phyloP scores from a whole-genome alignment of 805 yeast genomes.

The Candida awuae region DNA sequence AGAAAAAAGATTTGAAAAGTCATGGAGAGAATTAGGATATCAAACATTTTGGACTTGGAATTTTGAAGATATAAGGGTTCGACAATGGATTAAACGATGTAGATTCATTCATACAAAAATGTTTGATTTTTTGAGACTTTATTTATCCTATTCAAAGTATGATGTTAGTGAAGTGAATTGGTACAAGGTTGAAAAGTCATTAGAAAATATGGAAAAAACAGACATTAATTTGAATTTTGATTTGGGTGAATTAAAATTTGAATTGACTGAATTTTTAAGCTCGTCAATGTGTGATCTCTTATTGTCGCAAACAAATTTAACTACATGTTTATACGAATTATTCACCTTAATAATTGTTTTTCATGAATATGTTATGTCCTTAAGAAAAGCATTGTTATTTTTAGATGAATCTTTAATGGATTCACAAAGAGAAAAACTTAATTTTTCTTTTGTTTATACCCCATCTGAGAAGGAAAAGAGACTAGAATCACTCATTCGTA shows the following conservation, averaged over 20 bases:
- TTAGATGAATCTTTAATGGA: constrained; percentile 41
- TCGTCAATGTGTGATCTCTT: constrained; percentile 58
- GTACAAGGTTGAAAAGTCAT: constrained; percentile 29
- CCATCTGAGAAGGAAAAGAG: constrained; percentile 33
- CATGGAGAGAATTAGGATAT: constrained; percentile 65
- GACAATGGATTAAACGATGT: constrained; percentile 46
- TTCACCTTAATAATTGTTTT: constrained; percentile 41
- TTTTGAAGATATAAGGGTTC: constrained; percentile 35
- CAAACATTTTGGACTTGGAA: constrained; percentile 60
- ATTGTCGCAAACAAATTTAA: constrained; percentile 49
- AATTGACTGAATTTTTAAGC: constrained; percentile 51
- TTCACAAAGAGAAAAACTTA: constrained; percentile 30
- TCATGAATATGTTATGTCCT: constrained; percentile 41
- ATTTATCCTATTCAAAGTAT: constrained; percentile 46
- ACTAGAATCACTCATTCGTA: constrained; percentile 33
- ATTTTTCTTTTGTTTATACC: constrained; percentile 33
- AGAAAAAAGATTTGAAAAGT: constrained; percentile 48
- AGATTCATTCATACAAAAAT: constrained; percentile 51
- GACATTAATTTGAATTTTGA: constrained; percentile 12
- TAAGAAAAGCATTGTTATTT: constrained; percentile 46
- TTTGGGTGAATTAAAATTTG: constrained; percentile 37
- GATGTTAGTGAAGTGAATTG: constrained; percentile 56
- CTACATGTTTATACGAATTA: constrained; percentile 38
- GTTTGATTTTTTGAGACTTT: constrained; percentile 47
- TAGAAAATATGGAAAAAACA: constrained; percentile 13